Base-by-base conservation (phyloP, 2,329 filamentous ascomycete genomes). In the Blastomyces parvus region DNA sequence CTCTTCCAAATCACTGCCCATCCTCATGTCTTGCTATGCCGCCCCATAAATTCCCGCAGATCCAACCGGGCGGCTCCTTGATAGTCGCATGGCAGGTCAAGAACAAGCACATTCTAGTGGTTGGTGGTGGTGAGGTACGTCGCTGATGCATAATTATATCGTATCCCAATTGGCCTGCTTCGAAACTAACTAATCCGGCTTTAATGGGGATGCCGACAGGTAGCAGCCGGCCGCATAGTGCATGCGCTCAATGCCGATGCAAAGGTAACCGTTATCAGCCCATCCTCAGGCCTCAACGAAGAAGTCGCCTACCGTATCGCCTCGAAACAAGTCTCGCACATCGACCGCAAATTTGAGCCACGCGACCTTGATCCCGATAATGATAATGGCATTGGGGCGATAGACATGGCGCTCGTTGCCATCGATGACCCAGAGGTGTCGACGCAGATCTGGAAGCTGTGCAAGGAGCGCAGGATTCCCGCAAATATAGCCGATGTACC, bases 401-500 rank as follows among this genome's bases (percentile, higher is more conserved):
- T 83, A 14, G 87, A 90, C 71, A 95, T 99, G 89, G 92, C 97
- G 14, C 82, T 99, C 61, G 91, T 91, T 1, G 94, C 94, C 63
- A 86, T 99, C 69, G 94, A 99, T 74, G 93, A 97, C 73, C 90
- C 94, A 0, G 88, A 86, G 58, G 92, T 91, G n/a, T 97, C 91
- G 0, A 88, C 90, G 0, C 82, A 85, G 66, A 91, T 99, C 73
- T 99, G 91, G 89, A 93, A 93, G 74, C 83, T 96, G 30, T 97
- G 93, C 83, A 93, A 96, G 76, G 84, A 91, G 74, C 84, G 82
- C 65, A 86, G 86, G 65, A 89, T 97, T 67, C 86, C 91, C 6
- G 92, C 91, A 63, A 99, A 99, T 76, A 96, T 99, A 68, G 94
- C 94, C 68, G 94, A 99, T 74, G 94, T 99, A 3, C 94, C 94